Evolutionary conservation across 2,329 filamentous ascomycete species (phyloP).

Genomic region (Colletotrichum shisoi): DNA sequence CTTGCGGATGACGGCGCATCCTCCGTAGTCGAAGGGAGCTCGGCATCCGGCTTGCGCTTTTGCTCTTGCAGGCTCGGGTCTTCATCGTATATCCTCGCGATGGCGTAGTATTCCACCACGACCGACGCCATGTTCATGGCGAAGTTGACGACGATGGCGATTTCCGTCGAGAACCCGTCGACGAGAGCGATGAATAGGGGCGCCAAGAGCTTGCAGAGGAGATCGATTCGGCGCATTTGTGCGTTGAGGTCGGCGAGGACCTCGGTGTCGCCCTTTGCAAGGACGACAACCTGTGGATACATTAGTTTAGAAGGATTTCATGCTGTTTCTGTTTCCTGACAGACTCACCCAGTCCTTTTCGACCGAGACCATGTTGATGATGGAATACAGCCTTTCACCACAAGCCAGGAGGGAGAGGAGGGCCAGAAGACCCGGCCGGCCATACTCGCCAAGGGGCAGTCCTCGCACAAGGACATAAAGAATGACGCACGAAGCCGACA

Average conservation of each 20-base stretch:
- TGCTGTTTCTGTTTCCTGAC: rapidly evolving
- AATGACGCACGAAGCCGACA: conserved; percentile 29
- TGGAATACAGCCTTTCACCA: conserved; percentile 71
- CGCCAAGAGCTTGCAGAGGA: conserved; percentile 66
- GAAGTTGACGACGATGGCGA: conserved; percentile 60
- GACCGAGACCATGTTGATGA: conserved; percentile 72
- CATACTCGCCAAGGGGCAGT: conserved; percentile 3
- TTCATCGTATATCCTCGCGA: conserved; percentile 49
- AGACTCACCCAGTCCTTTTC: conserved; percentile 72
- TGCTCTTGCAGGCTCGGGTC: conserved; percentile 43
- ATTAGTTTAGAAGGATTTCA: background rate
- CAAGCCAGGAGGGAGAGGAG: conserved; percentile 49
- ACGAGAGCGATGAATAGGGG: conserved; percentile 64
- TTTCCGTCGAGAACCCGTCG: conserved; percentile 56
- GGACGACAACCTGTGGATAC: conserved; percentile 52
- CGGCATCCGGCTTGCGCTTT: conserved; percentile 26
- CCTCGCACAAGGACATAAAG: conserved; percentile 24
- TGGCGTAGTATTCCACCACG: conserved; percentile 61
- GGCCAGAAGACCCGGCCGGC: background rate
- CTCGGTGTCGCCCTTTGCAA: conserved; percentile 33
- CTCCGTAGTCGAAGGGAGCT: background rate
- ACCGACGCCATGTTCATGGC: conserved; percentile 60
- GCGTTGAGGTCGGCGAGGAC: conserved; percentile 58
- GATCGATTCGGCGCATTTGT: conserved; percentile 68
- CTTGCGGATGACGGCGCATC: too few species aligned